A percentile compares a stretch with the other conserved stretches of the same genome.
These are phyloP conservation scores for Cordyceps pruinosa DNA, from an alignment of 2,329 filamentous ascomycete genomes.

Conservation along the genomic window DNA sequence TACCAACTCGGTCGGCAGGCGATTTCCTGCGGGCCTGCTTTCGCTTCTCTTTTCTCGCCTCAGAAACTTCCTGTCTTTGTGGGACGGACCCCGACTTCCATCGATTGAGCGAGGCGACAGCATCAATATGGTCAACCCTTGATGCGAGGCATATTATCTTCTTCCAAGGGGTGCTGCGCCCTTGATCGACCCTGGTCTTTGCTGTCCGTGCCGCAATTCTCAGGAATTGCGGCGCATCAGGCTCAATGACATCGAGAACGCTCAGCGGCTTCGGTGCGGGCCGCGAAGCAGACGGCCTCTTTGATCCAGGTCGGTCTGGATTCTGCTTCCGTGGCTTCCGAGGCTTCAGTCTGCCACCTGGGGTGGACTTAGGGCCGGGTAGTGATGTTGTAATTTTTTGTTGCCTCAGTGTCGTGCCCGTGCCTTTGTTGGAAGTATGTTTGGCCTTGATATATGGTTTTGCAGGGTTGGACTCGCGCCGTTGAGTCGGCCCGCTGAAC, in stretches of 20 bases:
- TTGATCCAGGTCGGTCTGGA: neutral
- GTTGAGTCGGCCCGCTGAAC: slow-evolving; percentile 37
- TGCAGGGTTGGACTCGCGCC: slow-evolving; percentile 18
- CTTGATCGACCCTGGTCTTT: slow-evolving; percentile 38
- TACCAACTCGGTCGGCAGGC: slow-evolving; percentile 20
- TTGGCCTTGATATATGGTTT: slow-evolving; percentile 17
- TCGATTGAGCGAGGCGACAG: slow-evolving; percentile 41
- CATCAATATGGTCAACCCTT: slow-evolving; percentile 54
- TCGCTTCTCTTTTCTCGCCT: slow-evolving; percentile 16
- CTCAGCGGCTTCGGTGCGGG: slow-evolving; percentile 41
- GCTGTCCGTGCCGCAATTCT: slow-evolving; percentile 55
- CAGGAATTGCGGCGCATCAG: slow-evolving; percentile 49
- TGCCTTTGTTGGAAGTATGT: neutral
- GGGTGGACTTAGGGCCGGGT: neutral
- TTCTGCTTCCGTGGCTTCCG: neutral
- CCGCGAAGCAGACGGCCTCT: slow-evolving; percentile 10
- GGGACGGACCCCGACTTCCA: slow-evolving; percentile 51
- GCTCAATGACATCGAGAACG: slow-evolving; percentile 53
- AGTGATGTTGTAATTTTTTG: slow-evolving; percentile 6
- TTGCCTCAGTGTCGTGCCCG: neutral
- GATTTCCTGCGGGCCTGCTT: slow-evolving; percentile 13
- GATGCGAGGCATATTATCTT: slow-evolving; percentile 57
- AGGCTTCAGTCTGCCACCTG: neutral
- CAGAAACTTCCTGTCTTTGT: slow-evolving; percentile 31
- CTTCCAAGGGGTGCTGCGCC: slow-evolving; percentile 45